phyloP scores from a whole-genome alignment of 495 filamentous ascomycete genomes.

The Talaromyces trachyspermus region DNA sequence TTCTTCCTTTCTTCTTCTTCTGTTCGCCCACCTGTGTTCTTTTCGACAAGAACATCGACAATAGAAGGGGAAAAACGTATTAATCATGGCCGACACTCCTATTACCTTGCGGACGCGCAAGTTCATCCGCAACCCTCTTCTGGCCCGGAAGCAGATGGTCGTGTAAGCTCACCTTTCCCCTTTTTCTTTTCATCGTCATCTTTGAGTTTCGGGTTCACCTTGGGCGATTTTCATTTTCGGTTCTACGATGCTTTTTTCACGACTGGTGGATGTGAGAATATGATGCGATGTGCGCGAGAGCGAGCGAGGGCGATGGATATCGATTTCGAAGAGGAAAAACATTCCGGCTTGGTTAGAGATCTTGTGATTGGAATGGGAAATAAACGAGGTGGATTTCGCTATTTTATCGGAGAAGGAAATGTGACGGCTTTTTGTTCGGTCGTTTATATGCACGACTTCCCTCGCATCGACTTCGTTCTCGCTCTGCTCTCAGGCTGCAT shows the following conservation, averaged over 20 bases:
- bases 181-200: conserved; percentile 1
- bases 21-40: not conserved
- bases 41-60: conserved; percentile 12
- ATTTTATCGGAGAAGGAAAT: too few relatives aligned
- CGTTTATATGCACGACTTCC: too few relatives aligned
- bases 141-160: conserved; percentile 99
- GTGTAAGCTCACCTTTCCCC: conserved; percentile 63
- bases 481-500: too few relatives aligned
- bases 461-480: not conserved
- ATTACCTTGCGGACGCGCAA: conserved; percentile 99
- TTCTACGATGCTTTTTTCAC: too few relatives aligned
- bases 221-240: too few relatives aligned
- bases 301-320: too few relatives aligned
- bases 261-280: conserved; percentile 6
- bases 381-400: too few relatives aligned
- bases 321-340: too few relatives aligned
- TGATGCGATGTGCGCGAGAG: too few relatives aligned
- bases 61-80: conserved; percentile 19
- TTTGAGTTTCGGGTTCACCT: conserved; percentile 11
- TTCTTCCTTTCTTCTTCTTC: not conserved
- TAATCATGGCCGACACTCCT: conserved; percentile 83
- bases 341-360: too few relatives aligned
- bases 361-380: too few relatives aligned
- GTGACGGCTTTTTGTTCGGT: not conserved
- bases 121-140: conserved; percentile 99